phyloP scores from a whole-genome alignment of 2,329 filamentous ascomycete species.

The Fonsecaea pugnacius region DNA sequence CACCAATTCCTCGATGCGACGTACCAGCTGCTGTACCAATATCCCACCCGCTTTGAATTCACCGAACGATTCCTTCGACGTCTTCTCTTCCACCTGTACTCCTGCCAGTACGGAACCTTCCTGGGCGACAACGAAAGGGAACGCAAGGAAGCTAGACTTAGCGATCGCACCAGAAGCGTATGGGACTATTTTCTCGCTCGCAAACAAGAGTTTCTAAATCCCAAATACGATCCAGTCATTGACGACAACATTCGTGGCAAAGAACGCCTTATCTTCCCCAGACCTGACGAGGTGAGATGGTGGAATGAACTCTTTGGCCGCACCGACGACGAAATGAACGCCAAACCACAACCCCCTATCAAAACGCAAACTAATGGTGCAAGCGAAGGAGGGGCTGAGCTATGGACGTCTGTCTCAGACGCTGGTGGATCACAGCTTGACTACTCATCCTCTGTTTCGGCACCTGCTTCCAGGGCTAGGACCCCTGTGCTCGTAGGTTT shows the following conservation, averaged over 20 bases:
- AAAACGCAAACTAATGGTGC: conserved; percentile 23
- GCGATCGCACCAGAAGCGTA: conserved; percentile 78
- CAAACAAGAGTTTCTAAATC: conserved; percentile 79
- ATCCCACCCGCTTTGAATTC: conserved; percentile 90
- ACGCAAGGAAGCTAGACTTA: conserved; percentile 69
- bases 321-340: conserved; percentile 90
- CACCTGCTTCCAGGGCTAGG: conserved; percentile 38
- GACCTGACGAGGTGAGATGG: conserved; percentile 80
- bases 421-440: conserved; percentile 19
- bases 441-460: conserved; percentile 16
- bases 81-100: conserved; percentile 89
- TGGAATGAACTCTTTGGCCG: conserved; percentile 89
- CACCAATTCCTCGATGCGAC: conserved; percentile 96
- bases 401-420: conserved; percentile 29
- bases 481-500: conserved; percentile 64
- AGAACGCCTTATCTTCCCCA: conserved; percentile 83
- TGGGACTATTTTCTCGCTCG: conserved; percentile 95
- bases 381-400: conserved; percentile 28
- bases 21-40: conserved; percentile 84
- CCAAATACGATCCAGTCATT: conserved; percentile 72
- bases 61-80: conserved; percentile 91
- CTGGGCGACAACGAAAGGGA: conserved; percentile 94
- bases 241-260: conserved; percentile 80
- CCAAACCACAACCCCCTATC: conserved; percentile 16
- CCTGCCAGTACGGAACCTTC: conserved; percentile 96